Base-by-base conservation (phyloP, 2,329 filamentous ascomycete genomes). In the Trichoderma gracile region DNA sequence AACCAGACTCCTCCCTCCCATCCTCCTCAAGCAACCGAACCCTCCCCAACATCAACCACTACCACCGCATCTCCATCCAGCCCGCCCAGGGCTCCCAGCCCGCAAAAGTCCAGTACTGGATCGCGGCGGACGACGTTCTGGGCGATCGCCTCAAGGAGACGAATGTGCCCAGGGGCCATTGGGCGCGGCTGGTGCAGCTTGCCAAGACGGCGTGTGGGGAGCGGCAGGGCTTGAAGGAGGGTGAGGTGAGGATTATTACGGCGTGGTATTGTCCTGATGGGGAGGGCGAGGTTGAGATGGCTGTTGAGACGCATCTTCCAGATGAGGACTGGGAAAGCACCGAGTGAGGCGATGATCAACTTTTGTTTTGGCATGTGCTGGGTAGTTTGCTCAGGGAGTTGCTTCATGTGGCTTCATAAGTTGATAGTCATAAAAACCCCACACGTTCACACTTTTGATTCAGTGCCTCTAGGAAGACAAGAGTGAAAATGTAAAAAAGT, bases 41-140 rank as follows among this genome's bases (percentile, higher is more conserved):
- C 43, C 40, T 49, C 10, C 7, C 42, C 27, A 12, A 8, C 33
- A 25, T 21, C 55, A 46, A 23, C 30, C 49, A 30, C 42, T 46
- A 45, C 55, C 42, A 52, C 30, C 45, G 33, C 33, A n/a, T 58
- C 62, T 5, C 19, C 7, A 38, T 30, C n/a, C 50, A 46, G 6
- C 27, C 45, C 25, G 46, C 62, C 14, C 43, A 27, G 8, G 42
- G 14, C 15, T 19, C 14, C 0, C 3, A 10, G 2, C 47, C 42
- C 9, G 10, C 15, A 4, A 15, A 10, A 5, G 49, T 67, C 27
- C 67, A 68, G 42, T 69, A 68, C 65, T 69, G 67, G 65, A 57
- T 68, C 9, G n/a, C 53, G 1, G 57, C 66, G 3, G 63, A 60
- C 17, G 23, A 49, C 2, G 64, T 69, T 10, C 60, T 69, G 10